phyloP scores from a whole-genome alignment of 805 yeast species.

The Phaffomyces antillensis region DNA sequence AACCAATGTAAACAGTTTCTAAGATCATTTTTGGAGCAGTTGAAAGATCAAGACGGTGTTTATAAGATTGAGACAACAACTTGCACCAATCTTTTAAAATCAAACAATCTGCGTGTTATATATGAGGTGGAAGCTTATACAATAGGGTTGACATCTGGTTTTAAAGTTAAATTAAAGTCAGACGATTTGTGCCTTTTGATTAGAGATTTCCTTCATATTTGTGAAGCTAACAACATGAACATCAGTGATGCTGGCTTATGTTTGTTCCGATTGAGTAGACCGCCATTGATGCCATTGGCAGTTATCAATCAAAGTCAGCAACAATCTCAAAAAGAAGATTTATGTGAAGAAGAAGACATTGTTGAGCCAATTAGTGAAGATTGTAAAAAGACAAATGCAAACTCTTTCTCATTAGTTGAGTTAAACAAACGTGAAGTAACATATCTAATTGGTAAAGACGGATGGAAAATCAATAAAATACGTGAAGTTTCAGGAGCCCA shows the following conservation, averaged over 20 bases:
- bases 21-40: too few species aligned
- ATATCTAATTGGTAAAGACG: conserved; percentile 37
- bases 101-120: background rate
- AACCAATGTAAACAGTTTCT: too few species aligned
- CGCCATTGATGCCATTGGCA: too few species aligned
- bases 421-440: conserved; percentile 30
- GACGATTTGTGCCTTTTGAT: background rate
- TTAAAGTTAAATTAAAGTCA: background rate
- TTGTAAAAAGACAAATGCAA: background rate
- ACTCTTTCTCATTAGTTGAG: conserved; percentile 8
- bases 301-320: too few species aligned
- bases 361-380: background rate
- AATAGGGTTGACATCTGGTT: conserved; percentile 1
- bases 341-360: too few species aligned
- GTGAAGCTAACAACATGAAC: too few species aligned
- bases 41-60: too few species aligned
- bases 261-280: too few species aligned
- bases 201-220: background rate
- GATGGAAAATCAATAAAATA: conserved; percentile 30
- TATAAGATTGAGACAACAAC: too few species aligned
- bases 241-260: too few species aligned
- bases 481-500: conserved; percentile 29
- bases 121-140: background rate
- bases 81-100: too few species aligned
- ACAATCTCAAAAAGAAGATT: too few species aligned